Percentiles rank a stretch among this genome's conserved stretches.
phyloP scores from a whole-genome alignment of 2,329 filamentous ascomycete species.

The Fusarium annulatum region DNA sequence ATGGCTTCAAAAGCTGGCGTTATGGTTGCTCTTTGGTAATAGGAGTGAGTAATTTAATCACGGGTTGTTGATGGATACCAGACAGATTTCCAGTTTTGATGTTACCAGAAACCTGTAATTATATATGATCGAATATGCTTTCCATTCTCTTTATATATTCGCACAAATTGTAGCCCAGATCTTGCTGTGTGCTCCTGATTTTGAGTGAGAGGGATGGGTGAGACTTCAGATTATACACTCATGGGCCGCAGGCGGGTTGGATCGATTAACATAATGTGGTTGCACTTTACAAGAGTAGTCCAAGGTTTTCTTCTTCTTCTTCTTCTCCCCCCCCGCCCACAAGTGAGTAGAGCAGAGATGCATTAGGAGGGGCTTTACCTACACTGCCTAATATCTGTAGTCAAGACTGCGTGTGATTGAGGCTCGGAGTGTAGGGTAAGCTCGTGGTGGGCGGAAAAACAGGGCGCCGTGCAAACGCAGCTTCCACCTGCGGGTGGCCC shows the following conservation, averaged over 20 bases:
- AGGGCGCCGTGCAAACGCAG: constrained; percentile 14
- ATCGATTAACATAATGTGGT: neutral
- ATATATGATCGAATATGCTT: neutral
- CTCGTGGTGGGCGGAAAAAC: constrained; percentile 24
- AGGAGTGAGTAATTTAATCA: neutral
- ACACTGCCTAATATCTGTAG: neutral
- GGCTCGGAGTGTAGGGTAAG: constrained; percentile 13
- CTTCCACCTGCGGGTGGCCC: constrained; percentile 16
- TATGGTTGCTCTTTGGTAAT: constrained; percentile 8
- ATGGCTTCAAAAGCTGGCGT: constrained; percentile 8
- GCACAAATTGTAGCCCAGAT: neutral
- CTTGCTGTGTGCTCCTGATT: neutral
- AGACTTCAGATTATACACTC: fast-evolving
- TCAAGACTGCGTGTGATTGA: neutral
- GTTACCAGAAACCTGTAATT: neutral
- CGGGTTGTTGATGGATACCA: neutral
- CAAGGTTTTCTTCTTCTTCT: too few species aligned
- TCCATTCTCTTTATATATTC: too few species aligned
- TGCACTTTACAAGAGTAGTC: neutral
- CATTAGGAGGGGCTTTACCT: neutral
- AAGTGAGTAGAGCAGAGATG: neutral
- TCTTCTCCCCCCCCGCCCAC: too few species aligned
- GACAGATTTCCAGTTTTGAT: neutral
- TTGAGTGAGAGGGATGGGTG: too few species aligned
- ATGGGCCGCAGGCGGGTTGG: neutral